phyloP scores from a whole-genome alignment of 2,329 filamentous ascomycete species.

The Leptosphaerulina australis region DNA sequence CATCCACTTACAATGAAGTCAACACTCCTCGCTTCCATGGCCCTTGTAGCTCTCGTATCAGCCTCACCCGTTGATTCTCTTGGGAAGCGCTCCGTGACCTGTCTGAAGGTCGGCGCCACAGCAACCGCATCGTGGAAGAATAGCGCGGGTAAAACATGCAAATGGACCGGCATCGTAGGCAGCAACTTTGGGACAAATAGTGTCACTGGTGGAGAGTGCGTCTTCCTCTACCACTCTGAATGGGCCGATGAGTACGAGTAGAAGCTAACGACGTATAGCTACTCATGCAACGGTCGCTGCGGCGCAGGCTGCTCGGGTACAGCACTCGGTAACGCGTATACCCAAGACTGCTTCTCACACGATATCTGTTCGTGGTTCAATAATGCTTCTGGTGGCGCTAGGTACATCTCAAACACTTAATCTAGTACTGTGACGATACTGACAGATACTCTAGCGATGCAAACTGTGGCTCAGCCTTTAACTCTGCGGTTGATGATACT shows the following conservation, averaged over 20 bases:
- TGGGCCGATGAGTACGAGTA: too few relatives aligned
- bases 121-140: constrained; percentile 58
- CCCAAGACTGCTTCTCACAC: constrained; percentile 59
- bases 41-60: background rate
- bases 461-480: constrained; percentile 56
- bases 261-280: constrained; percentile 43
- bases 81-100: constrained; percentile 43
- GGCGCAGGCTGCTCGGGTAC: constrained; percentile 55
- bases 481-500: constrained; percentile 54
- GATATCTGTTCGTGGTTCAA: constrained; percentile 61
- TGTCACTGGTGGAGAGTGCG: constrained; percentile 54
- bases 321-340: constrained; percentile 56
- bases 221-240: background rate
- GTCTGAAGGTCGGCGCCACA: constrained; percentile 49
- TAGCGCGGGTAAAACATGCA: constrained; percentile 51
- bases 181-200: constrained; percentile 57
- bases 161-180: constrained; percentile 54
- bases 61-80: constrained; percentile 5
- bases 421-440: background rate
- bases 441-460: constrained; percentile 47
- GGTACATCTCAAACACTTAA: constrained; percentile 35
- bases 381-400: constrained; percentile 55
- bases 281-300: constrained; percentile 58
- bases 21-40: constrained; percentile 3
- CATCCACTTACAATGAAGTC: constrained; percentile 8